Evolutionary conservation across 768 basidiomycete species (phyloP).

Genomic region (Omphalotus guepiniiformis): DNA sequence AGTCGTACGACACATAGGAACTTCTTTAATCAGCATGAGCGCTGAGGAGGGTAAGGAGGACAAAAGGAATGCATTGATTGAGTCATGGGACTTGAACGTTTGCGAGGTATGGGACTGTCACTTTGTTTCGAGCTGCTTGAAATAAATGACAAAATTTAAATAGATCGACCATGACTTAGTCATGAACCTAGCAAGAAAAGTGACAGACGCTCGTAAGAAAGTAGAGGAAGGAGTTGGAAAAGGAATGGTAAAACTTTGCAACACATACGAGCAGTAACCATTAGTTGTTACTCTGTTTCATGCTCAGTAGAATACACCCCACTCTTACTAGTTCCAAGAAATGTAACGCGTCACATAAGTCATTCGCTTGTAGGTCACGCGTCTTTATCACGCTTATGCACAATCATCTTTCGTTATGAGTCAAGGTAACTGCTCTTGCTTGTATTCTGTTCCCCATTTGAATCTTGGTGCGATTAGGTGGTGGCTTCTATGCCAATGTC

Average conservation of each 20-base stretch:
- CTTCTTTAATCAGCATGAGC: slow-evolving; percentile 41
- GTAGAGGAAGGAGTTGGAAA: slow-evolving; percentile 69
- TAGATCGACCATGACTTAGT: slow-evolving; percentile 67
- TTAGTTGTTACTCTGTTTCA: not conserved
- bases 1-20: slow-evolving; percentile 56
- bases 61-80: slow-evolving; percentile 46
- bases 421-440: slow-evolving; percentile 32
- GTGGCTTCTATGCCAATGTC: not conserved
- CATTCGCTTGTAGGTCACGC: not conserved
- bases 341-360: slow-evolving; percentile 9
- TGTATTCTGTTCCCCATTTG: slow-evolving; percentile 1
- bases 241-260: slow-evolving; percentile 54
- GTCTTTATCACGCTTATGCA: not conserved
- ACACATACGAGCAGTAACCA: slow-evolving; percentile 27
- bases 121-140: not conserved
- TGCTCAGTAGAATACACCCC: no score
- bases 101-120: slow-evolving; percentile 31
- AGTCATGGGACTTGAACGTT: slow-evolving; percentile 42
- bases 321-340: no score
- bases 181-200: slow-evolving; percentile 54
- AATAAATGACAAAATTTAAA: slow-evolving; percentile 7
- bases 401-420: slow-evolving; percentile 39
- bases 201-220: slow-evolving; percentile 68
- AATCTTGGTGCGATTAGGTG: not conserved
- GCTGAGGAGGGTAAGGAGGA: slow-evolving; percentile 53